phyloP scores from a whole-genome alignment of 192 early-diverging fungal genomes.

The Coemansia sp. region DNA sequence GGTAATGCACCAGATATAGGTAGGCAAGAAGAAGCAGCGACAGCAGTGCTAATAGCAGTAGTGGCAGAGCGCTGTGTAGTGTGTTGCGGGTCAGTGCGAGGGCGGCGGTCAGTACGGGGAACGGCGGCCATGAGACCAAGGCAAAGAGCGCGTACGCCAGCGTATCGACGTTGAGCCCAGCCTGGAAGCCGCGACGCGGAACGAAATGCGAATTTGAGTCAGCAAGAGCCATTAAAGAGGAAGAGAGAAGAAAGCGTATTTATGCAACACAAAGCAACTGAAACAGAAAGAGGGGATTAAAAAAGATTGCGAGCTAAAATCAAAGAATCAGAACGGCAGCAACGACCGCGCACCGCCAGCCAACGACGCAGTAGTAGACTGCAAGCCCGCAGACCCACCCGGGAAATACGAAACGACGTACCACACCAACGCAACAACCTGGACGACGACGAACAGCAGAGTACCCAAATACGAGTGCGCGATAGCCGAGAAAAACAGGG shows the following conservation, averaged over 20 bases:
- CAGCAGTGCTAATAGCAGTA: neutral
- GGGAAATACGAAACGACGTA: conserved; percentile 84
- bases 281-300: neutral
- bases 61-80: neutral
- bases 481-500: conserved; percentile 77
- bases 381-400: conserved; percentile 64
- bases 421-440: conserved; percentile 81
- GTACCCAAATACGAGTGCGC: conserved; percentile 78
- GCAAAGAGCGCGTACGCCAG: conserved; percentile 1
- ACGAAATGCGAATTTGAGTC: neutral
- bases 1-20: neutral
- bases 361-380: conserved; percentile 57
- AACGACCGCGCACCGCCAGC: conserved; percentile 44
- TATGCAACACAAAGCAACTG: neutral
- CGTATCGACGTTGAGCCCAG: conserved; percentile 45
- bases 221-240: neutral
- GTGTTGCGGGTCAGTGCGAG: neutral
- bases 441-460: conserved; percentile 74
- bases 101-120: conserved; percentile 4
- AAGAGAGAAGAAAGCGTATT: neutral
- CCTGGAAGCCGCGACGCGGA: conserved; percentile 4
- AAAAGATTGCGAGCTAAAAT: neutral
- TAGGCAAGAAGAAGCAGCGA: neutral
- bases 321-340: conserved; percentile 33
- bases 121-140: conserved; percentile 14